A percentile compares a stretch with the other conserved stretches of the same genome.
These are phyloP conservation scores for Plasmodium chabaudi DNA, from an alignment of 169 alveolate species.

Conservation along the genomic window DNA sequence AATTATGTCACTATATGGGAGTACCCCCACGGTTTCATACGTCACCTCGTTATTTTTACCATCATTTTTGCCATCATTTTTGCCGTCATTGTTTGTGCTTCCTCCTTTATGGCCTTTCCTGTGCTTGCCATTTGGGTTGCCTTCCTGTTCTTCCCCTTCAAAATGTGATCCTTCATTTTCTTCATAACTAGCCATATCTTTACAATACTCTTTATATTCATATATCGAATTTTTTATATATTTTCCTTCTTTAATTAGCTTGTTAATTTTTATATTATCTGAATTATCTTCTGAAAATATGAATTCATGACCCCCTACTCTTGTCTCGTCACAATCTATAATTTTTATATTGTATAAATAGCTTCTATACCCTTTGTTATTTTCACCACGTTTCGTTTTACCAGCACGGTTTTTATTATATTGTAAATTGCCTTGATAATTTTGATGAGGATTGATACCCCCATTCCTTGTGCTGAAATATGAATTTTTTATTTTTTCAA, in stretches of 20 bases:
- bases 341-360: slow-evolving; percentile 49
- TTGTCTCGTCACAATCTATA: slow-evolving; percentile 58
- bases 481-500: slow-evolving; percentile 12
- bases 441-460: background rate
- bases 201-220: slow-evolving; percentile 38
- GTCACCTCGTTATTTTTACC: slow-evolving; percentile 11
- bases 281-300: slow-evolving; percentile 38
- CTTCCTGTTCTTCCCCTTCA: background rate
- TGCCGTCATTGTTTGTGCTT: background rate
- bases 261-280: slow-evolving; percentile 13
- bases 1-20: slow-evolving; percentile 67
- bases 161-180: background rate
- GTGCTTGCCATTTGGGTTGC: background rate
- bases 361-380: slow-evolving; percentile 10
- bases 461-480: background rate
- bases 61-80: background rate
- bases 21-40: slow-evolving; percentile 22
- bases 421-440: background rate
- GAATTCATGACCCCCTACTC: slow-evolving; percentile 23
- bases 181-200: background rate
- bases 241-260: slow-evolving; percentile 55
- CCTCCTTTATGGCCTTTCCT: background rate
- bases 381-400: background rate
- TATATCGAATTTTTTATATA: slow-evolving; percentile 11
- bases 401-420: background rate